phyloP scores from a whole-genome alignment of 2,329 filamentous ascomycete genomes.

The Trichoderma sp. region DNA sequence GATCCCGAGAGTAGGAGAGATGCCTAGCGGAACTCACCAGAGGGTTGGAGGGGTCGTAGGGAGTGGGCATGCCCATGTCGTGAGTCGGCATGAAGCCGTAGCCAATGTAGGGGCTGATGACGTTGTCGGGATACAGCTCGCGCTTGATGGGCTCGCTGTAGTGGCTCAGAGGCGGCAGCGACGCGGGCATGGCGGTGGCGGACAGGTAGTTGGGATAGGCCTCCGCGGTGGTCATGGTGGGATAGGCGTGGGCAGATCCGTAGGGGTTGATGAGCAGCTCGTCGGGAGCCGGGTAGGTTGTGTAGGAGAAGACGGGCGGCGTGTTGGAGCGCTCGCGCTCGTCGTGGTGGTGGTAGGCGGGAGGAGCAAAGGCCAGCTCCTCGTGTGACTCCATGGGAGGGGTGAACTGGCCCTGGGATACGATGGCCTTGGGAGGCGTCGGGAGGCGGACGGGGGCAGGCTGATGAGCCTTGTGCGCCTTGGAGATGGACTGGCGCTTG shows the following conservation, averaged over 20 bases:
- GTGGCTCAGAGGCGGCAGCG: slow-evolving; percentile 66
- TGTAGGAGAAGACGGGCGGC: slow-evolving; percentile 69
- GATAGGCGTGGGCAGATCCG: slow-evolving; percentile 56
- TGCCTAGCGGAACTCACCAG: slow-evolving; percentile 67
- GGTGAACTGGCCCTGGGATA: slow-evolving; percentile 59
- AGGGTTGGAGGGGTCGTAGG: slow-evolving; percentile 69
- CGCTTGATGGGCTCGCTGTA: slow-evolving; percentile 69
- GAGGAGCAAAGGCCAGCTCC: slow-evolving; percentile 64
- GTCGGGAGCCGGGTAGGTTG: slow-evolving; percentile 67
- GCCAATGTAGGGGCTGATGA: slow-evolving; percentile 67
- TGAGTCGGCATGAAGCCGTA: slow-evolving; percentile 67
- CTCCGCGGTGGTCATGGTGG: slow-evolving; percentile 54
- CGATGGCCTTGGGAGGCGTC: slow-evolving; percentile 43
- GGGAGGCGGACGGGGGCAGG: slow-evolving; percentile 28
- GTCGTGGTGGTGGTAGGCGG: slow-evolving; percentile 42
- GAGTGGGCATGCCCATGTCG: slow-evolving; percentile 61
- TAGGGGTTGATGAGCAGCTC: slow-evolving; percentile 64
- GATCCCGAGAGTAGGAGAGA: slow-evolving; percentile 46
- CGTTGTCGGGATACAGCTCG: slow-evolving; percentile 60
- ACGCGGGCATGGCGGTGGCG: slow-evolving; percentile 57
- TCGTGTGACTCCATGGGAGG: slow-evolving; percentile 64
- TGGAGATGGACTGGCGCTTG: slow-evolving; percentile 44
- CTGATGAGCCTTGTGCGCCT: slow-evolving; percentile 38
- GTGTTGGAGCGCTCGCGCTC: slow-evolving; percentile 71
- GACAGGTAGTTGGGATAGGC: slow-evolving; percentile 59